Evolutionary conservation across 805 yeast species (phyloP).

Genomic region (Candida sonorensis): DNA sequence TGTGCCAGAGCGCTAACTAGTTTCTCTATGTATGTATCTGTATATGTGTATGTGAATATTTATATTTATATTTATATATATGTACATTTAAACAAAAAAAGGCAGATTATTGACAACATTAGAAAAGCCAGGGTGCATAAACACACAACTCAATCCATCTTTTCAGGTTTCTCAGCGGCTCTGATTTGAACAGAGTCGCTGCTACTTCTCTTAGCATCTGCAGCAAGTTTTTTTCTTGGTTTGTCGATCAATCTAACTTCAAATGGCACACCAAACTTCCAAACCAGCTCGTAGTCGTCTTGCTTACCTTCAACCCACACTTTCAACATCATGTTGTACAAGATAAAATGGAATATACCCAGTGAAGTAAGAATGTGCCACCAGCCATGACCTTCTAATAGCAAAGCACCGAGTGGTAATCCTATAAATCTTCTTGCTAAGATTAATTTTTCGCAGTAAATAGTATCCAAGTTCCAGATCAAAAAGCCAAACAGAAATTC

Average conservation of each 20-base stretch:
- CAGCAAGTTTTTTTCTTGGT: not conserved
- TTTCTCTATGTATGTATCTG: too few species aligned
- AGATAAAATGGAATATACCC: conserved; percentile 77
- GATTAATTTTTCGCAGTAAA: conserved; percentile 59
- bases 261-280: conserved; percentile 53
- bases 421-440: conserved; percentile 55
- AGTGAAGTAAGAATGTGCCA: conserved; percentile 83
- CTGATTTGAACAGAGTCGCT: too few species aligned
- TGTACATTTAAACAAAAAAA: too few species aligned
- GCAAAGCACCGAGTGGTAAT: conserved; percentile 72
- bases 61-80: too few species aligned
- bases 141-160: too few species aligned
- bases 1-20: too few species aligned
- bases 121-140: too few species aligned
- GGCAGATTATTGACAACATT: too few species aligned
- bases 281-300: conserved; percentile 44
- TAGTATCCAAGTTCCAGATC: conserved; percentile 82
- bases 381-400: conserved; percentile 87
- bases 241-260: conserved; percentile 28
- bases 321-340: conserved; percentile 68
- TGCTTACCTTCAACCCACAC: conserved; percentile 49
- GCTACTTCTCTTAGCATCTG: too few species aligned
- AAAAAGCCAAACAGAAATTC: conserved; percentile 66
- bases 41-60: too few species aligned
- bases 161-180: too few species aligned